Conservation (phyloP, 2,329 filamentous ascomycete species). For the Alternaria alternata region DNA sequence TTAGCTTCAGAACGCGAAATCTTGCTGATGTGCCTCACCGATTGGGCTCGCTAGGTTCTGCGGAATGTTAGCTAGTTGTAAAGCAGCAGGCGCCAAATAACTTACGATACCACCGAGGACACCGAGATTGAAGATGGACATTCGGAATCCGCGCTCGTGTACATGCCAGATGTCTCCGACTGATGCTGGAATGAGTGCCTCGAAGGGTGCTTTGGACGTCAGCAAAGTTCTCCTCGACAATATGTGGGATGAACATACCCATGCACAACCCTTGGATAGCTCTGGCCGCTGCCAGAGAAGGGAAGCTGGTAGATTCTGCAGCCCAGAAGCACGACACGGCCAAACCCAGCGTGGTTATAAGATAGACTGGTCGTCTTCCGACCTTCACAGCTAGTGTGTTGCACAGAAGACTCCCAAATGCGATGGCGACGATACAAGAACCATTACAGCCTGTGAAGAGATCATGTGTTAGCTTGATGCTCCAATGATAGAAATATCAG, state of each 20-base stretch:
- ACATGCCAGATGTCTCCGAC: conserved; percentile 36
- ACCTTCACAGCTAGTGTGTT: conserved; percentile 35
- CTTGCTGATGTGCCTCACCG: background rate
- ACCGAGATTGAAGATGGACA: conserved; percentile 37
- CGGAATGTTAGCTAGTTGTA: background rate
- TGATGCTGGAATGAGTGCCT: conserved; percentile 36
- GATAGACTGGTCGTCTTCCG: conserved; percentile 32
- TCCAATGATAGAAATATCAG: background rate
- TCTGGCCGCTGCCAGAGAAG: conserved; percentile 29
- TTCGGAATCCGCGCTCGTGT: conserved; percentile 34
- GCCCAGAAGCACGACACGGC: conserved; percentile 34
- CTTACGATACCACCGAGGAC: conserved; percentile 33
- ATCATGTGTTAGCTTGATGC: background rate
- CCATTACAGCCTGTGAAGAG: conserved; percentile 22
- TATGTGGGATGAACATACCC: conserved; percentile 5
- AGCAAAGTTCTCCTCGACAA: background rate
- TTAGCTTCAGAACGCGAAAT: background rate
- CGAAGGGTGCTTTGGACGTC: conserved; percentile 26
- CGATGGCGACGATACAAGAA: conserved; percentile 31
- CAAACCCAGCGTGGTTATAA: conserved; percentile 30
- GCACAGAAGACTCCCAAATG: conserved; percentile 28
- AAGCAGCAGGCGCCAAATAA: background rate
- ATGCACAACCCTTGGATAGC: conserved; percentile 34
- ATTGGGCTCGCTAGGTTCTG: conserved; percentile 35
- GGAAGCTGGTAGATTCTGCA: conserved; percentile 32